Evolutionary conservation across 371 early-diverging fungal genomes (phyloP), one percentile per base, ranked within the genome.

Genomic region (Haplosporangium sp.): DNA sequence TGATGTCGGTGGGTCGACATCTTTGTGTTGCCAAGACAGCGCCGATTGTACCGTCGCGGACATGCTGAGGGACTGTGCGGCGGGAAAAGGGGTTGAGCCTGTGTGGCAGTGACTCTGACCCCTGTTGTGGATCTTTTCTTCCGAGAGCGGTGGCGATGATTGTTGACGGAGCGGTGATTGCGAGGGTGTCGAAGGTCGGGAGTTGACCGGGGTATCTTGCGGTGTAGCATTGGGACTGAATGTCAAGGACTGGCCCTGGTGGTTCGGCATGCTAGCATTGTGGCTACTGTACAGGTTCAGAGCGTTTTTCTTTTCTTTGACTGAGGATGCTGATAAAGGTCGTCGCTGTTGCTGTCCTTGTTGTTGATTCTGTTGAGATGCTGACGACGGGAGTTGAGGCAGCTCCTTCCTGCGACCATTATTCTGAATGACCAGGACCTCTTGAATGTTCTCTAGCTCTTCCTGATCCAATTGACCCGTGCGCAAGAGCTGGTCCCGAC

Each of bases 351-450:
- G 55, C 7, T 45, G 59, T 7, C 37, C 2, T 29, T 29, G 59
- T 7, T 45, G 43, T 46, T 63, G 70, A 2, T 50, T 36, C 45
- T 59, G 70, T 21, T 59, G 60, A 2, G 62, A 47, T 8, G 65
- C 57, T 41, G 72, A 50, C n/a, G 53, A 56, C 10, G 69, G 69
- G 12, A 61, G 70, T 50, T 70, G 77, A 38, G 71, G 68, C 21
- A 67, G 54, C 7, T 75, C 75, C 37, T 76, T 76, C 64, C 40
- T 63, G 36, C 67, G 59, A 13, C 72, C 72, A 18, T 67, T 70
- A 63, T 76, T 70, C 16, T 77, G 57, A 20, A 77, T 62, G 41
- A 71, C 66, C 13, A 77, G 67, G 14, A 77, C 77, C 48, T 77
- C 77, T 53, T 67, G 59, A 38, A 77, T 70, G 45, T 70, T 66